Conservation (phyloP, 148 eudicot species). For the Spergularia bocconei region DNA sequence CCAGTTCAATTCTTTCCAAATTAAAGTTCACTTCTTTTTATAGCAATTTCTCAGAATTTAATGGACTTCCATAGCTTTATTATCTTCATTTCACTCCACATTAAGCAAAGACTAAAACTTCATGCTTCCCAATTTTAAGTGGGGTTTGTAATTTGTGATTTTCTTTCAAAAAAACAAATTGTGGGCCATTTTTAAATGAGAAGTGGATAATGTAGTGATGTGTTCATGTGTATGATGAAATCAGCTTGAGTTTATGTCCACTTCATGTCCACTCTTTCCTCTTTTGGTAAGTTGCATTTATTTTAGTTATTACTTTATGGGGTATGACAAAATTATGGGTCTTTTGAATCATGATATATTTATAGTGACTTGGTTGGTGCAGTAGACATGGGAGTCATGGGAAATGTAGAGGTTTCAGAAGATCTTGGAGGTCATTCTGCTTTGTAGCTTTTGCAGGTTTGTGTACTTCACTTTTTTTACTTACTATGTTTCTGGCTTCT, state of each 20-base stretch:
- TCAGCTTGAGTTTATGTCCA: constrained; percentile 19
- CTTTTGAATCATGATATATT: not conserved
- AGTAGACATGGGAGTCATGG: constrained; percentile 16
- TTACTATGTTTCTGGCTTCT: constrained; percentile 2
- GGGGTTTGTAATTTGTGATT: not conserved
- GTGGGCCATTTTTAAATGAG: constrained; percentile 19
- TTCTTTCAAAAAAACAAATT: not conserved
- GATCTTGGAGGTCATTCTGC: constrained; percentile 20
- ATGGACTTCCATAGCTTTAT: not conserved
- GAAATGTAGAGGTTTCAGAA: constrained; percentile 24
- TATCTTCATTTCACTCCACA: not conserved
- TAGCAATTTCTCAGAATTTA: not conserved
- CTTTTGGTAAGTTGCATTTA: not conserved
- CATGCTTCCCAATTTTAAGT: not conserved
- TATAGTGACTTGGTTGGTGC: not conserved
- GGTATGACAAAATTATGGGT: constrained; percentile 3
- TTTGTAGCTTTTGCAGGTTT: constrained; percentile 31
- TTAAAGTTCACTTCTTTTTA: not conserved
- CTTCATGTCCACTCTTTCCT: constrained; percentile 12
- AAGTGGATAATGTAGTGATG: constrained; percentile 24
- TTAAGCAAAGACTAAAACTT: not conserved
- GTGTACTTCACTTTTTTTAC: not conserved
- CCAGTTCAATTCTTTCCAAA: not conserved
- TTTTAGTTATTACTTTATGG: not conserved
- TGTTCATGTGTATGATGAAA: not conserved